Evolutionary conservation across 441 rosid genomes (phyloP), one percentile per base, ranked within the genome.

Genomic region (Francoa sonchifolia): DNA sequence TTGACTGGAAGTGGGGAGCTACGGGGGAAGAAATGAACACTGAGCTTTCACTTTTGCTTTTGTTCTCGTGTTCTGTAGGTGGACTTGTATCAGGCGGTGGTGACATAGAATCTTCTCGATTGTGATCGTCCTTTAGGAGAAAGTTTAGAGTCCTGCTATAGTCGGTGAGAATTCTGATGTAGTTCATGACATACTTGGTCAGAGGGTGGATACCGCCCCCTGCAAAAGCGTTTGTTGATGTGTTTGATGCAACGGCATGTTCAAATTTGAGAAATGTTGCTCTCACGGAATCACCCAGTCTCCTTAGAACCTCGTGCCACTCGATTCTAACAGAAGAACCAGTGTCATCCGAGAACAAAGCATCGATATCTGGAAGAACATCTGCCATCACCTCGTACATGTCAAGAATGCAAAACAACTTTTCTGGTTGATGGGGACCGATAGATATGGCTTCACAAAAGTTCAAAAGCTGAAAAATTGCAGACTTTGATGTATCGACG

Each of bases 401-500:
- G 44, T 77, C 84, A 19, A 89, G 80, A 42, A 82, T 61, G 57
- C 77, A 69, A 39, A 71, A 69, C 58, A 89, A 23, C 52, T 84
- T 84, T 67, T 82, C 95, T 0, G 92, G 94, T 12, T 67, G 71
- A 31, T 79, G 79, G 19, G 92, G 75, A 26, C 94, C 77, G 8
- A 89, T 73, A 3, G 82, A 75, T 40, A 84, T 67, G 12, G 95
- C 97, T 57, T 82, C 83, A 3, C 82, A 94, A 45, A 89, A 89
- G 58, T 77, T 82, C 22, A 89, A 57, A 25, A 89, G 69, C 57
- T 69, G 92, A 65, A 89, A 46, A 61, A 81, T 57, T n/a, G 92
- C 55, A 44, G 74, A 64, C 68, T 77, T 89, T 30, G 82, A 76
- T 2, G 74, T 76, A 52, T 84, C 89, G 3, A 76, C 59, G 36